phyloP scores from a whole-genome alignment of 306 rosid species.

The Carpinus viminea region DNA sequence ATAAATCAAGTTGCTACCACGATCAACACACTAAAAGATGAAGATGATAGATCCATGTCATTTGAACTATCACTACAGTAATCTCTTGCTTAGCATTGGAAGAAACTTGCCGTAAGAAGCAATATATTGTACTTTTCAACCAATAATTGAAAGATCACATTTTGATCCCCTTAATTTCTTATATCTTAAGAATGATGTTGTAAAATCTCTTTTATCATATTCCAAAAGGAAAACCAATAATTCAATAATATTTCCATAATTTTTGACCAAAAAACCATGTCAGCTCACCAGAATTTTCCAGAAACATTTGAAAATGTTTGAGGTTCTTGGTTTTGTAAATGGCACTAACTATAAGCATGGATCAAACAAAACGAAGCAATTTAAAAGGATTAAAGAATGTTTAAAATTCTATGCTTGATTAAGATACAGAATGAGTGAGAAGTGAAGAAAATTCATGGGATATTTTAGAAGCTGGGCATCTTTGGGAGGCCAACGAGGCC shows the following conservation, averaged over 20 bases:
- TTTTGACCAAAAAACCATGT: background rate
- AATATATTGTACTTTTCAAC: conserved; percentile 4
- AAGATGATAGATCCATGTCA: conserved; percentile 65
- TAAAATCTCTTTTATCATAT: background rate
- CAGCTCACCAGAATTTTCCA: background rate
- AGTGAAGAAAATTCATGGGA: background rate
- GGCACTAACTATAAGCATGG: background rate
- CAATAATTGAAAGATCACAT: conserved; percentile 1
- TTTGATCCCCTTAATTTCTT: background rate
- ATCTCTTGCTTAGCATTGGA: background rate
- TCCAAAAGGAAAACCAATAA: background rate
- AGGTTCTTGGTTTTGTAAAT: background rate
- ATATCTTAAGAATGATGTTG: background rate
- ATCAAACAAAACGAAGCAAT: background rate
- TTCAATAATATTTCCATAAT: background rate
- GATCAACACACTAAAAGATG: conserved; percentile 66
- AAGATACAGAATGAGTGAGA: background rate
- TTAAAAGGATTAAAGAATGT: background rate
- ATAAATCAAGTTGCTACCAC: conserved; percentile 69
- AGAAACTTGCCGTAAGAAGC: background rate
- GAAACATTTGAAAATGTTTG: background rate
- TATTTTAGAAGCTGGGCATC: background rate
- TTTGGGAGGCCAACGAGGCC: background rate
- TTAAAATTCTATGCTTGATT: background rate
- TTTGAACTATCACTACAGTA: conserved; percentile 31